A percentile compares a stretch with the other conserved stretches of the same genome.
phyloP scores from a whole-genome alignment of 305 asterid genomes.

The Lippia alba region DNA sequence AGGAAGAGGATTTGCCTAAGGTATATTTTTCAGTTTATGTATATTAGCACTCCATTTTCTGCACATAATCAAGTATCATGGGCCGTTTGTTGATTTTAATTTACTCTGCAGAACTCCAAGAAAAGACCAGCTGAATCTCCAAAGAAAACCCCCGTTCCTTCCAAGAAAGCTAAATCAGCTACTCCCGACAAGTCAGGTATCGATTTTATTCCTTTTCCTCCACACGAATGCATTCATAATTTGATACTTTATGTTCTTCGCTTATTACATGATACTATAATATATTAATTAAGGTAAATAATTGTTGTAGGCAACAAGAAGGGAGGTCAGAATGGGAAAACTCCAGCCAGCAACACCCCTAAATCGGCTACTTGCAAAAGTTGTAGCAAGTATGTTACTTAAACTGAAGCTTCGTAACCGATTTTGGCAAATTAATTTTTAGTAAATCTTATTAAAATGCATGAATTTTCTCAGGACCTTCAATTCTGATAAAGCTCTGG shows the following conservation, averaged over 20 bases:
- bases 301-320: slow-evolving; percentile 41
- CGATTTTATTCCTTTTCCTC: neutral
- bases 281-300: neutral
- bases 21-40: neutral
- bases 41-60: neutral
- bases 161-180: slow-evolving; percentile 58
- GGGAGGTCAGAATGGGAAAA: slow-evolving; percentile 38
- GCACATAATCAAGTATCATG: neutral
- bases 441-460: neutral
- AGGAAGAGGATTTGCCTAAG: slow-evolving; percentile 53
- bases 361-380: slow-evolving; percentile 40
- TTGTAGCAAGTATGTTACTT: slow-evolving; percentile 31
- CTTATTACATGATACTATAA: too few species aligned
- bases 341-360: slow-evolving; percentile 32
- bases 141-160: slow-evolving; percentile 32
- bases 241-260: neutral
- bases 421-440: neutral
- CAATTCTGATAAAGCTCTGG: slow-evolving; percentile 13
- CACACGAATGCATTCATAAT: neutral
- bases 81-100: neutral
- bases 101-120: slow-evolving; percentile 36
- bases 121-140: slow-evolving; percentile 54
- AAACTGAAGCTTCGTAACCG: too few species aligned
- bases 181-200: slow-evolving; percentile 57
- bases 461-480: slow-evolving; percentile 27